A percentile compares a stretch with the other conserved stretches of the same genome.
phyloP scores from a whole-genome alignment of 345 rosid species.

The Moricandia moricandioides region DNA sequence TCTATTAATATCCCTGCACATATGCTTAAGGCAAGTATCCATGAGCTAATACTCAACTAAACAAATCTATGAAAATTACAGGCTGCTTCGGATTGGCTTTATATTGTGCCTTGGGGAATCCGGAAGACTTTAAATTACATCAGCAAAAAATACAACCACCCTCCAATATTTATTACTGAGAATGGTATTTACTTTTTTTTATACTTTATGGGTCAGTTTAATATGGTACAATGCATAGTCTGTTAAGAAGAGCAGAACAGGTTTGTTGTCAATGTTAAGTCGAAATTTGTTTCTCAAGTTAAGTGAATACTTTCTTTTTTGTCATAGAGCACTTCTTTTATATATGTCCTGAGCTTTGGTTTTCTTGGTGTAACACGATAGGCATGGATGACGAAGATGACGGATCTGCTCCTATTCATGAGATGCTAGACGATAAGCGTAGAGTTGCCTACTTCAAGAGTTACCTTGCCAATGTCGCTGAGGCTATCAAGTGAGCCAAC shows the following conservation, averaged over 20 bases:
- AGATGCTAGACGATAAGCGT: slow-evolving; percentile 81
- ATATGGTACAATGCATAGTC: slow-evolving; percentile 3
- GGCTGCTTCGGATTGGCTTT: slow-evolving; percentile 97
- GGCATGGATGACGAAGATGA: slow-evolving; percentile 95
- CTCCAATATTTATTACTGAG: slow-evolving; percentile 69
- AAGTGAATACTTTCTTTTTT: not conserved
- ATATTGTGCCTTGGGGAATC: slow-evolving; percentile 88
- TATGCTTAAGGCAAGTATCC: not conserved
- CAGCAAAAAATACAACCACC: slow-evolving; percentile 55
- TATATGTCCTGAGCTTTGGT: not conserved
- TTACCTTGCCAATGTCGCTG: slow-evolving; percentile 68
- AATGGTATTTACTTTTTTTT: slow-evolving; percentile 50
- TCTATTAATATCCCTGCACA: not conserved
- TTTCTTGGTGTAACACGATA: slow-evolving; percentile 33
- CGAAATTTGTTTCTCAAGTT: not conserved
- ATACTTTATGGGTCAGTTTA: not conserved
- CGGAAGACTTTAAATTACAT: slow-evolving; percentile 68
- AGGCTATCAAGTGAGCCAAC: slow-evolving; percentile 59
- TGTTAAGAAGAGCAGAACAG: not conserved
- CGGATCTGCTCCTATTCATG: slow-evolving; percentile 54
- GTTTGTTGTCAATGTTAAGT: not conserved
- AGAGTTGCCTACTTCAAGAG: slow-evolving; percentile 64
- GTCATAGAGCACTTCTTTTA: not conserved
- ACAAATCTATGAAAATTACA: slow-evolving; percentile 37
- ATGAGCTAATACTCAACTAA: slow-evolving; percentile 15